Evolutionary conservation across 164 flowering plant species (phyloP).

Genomic region (Protea cynaroides): DNA sequence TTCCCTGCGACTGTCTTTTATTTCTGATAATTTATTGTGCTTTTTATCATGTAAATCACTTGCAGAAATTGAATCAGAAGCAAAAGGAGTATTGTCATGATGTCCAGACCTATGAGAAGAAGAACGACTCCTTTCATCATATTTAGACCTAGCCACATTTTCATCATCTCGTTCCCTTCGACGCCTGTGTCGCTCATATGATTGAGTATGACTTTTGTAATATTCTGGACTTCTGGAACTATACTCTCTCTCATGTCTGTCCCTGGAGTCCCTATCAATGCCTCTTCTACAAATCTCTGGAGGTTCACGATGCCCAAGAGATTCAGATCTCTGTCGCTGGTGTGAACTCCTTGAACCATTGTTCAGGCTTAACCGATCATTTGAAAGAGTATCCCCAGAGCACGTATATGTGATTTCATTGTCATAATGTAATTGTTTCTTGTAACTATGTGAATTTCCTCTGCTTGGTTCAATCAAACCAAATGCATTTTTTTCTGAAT

Average conservation of each 20-base stretch:
- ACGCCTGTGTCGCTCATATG: conserved; percentile 20
- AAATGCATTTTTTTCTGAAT: conserved; percentile 9
- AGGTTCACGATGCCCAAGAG: conserved; percentile 16
- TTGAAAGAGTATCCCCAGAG: conserved; percentile 4
- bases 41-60: conserved; percentile 12
- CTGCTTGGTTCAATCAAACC: conserved; percentile 19
- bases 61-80: conserved; percentile 18
- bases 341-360: conserved; percentile 7
- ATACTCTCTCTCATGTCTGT: conserved; percentile 19
- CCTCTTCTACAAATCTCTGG: conserved; percentile 19
- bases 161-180: conserved; percentile 26
- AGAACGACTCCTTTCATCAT: conserved; percentile 17
- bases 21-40: conserved; percentile 19
- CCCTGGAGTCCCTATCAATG: conserved; percentile 14
- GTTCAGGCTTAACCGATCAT: conserved; percentile 5
- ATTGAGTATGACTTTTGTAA: conserved; percentile 18
- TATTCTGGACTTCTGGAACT: conserved; percentile 34
- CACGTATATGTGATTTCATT: conserved; percentile 9
- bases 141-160: conserved; percentile 17
- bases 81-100: conserved; percentile 23
- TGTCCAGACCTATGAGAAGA: conserved; percentile 29
- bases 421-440: conserved; percentile 15
- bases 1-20: conserved; percentile 22
- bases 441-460: conserved; percentile 7
- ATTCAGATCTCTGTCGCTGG: conserved; percentile 9